Conservation (phyloP, 805 yeast species). For the Yarrowia sp. region DNA sequence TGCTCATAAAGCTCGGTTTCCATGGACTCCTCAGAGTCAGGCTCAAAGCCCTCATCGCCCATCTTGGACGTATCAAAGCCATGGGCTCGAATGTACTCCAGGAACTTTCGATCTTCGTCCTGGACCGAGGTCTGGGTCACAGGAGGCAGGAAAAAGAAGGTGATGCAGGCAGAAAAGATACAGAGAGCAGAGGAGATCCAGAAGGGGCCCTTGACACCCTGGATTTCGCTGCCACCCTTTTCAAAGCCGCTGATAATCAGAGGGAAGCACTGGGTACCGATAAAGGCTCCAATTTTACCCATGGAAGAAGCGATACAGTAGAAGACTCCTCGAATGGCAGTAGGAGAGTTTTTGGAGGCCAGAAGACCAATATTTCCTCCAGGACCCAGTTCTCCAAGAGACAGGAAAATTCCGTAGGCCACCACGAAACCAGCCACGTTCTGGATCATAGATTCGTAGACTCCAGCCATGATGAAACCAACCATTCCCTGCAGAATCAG, state of each 20-base stretch:
- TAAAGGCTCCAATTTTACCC: constrained; percentile 91
- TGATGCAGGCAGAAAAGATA: constrained; percentile 63
- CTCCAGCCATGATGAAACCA: constrained; percentile 81
- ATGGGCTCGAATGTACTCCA: constrained; percentile 58
- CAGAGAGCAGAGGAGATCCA: constrained; percentile 78
- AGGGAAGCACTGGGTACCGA: constrained; percentile 87
- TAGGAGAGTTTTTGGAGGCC: constrained; percentile 81
- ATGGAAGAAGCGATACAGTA: constrained; percentile 89
- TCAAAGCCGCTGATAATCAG: constrained; percentile 58
- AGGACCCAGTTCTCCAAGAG: constrained; percentile 91
- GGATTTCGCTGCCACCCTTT: constrained; percentile 46
- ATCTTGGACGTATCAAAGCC: constrained; percentile 68
- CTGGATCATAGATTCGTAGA: constrained; percentile 51
- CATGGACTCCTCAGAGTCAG: background rate
- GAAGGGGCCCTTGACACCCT: constrained; percentile 73
- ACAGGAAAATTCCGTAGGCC: constrained; percentile 79
- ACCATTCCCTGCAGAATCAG: constrained; percentile 68
- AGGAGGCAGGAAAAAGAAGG: constrained; percentile 69
- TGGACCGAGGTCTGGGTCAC: constrained; percentile 80
- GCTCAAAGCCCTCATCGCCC: constrained; percentile 39
- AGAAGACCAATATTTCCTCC: constrained; percentile 89
- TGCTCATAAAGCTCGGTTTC: constrained; percentile 11
- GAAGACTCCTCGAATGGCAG: constrained; percentile 85
- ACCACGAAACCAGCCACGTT: constrained; percentile 78
- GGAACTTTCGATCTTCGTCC: constrained; percentile 69